Percentiles rank a stretch among this genome's conserved stretches.
Conservation (phyloP, 805 yeast species). For the Lipomyces mesembrius region DNA sequence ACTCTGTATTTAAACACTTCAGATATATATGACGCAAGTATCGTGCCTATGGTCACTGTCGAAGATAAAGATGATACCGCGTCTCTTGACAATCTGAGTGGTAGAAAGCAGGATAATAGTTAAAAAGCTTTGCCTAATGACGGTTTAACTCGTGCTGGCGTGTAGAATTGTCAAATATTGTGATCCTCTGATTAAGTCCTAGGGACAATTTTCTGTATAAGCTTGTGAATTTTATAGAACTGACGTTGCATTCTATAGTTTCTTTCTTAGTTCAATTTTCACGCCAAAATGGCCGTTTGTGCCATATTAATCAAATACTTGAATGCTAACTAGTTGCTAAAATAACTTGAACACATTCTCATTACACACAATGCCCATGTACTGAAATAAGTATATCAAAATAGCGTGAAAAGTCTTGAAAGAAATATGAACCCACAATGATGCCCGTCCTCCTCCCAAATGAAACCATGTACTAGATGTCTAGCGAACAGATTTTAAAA, state of each 20-base stretch:
- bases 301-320: neutral
- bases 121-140: neutral
- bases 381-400: neutral
- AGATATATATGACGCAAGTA: conserved; percentile 2
- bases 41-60: conserved; percentile 4
- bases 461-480: neutral
- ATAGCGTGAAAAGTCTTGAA: no score
- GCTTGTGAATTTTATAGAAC: neutral
- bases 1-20: conserved; percentile 1
- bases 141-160: neutral
- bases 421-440: neutral
- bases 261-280: neutral
- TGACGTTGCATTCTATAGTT: neutral
- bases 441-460: neutral
- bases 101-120: neutral
- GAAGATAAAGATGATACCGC: neutral
- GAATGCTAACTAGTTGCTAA: neutral
- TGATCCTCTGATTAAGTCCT: neutral
- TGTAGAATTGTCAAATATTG: neutral
- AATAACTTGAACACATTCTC: neutral
- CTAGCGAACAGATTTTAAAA: neutral
- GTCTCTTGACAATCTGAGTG: neutral
- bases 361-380: neutral
- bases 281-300: neutral
- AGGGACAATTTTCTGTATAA: neutral